Evolutionary conservation across 1,139 yeast species (phyloP).

Genomic region (Magnusiomyces fungicola): DNA sequence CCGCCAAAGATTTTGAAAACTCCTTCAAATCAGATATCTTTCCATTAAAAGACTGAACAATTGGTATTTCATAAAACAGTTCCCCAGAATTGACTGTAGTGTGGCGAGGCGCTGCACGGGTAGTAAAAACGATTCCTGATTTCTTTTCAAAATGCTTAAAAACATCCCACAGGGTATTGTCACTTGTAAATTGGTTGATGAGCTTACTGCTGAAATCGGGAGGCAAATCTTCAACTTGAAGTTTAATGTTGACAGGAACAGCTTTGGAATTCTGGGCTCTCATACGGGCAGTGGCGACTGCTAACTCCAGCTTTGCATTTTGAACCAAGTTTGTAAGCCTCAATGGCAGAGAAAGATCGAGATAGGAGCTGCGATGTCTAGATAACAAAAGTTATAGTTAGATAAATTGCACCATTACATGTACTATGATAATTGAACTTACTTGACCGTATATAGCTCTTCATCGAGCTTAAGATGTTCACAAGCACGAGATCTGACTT

Average conservation of each 20-base stretch:
- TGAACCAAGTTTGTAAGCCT: slow-evolving; percentile 25
- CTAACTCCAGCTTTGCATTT: slow-evolving; percentile 27
- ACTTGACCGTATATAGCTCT: slow-evolving; percentile 22
- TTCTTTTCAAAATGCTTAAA: slow-evolving; percentile 23
- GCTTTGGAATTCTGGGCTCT: slow-evolving; percentile 10
- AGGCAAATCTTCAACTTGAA: slow-evolving; percentile 24
- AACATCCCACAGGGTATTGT: slow-evolving; percentile 22
- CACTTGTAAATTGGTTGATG: slow-evolving; percentile 21
- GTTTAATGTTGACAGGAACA: slow-evolving; percentile 20
- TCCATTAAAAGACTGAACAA: slow-evolving; percentile 24
- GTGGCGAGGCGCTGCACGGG: slow-evolving; percentile 17
- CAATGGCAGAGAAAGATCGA: slow-evolving; percentile 25
- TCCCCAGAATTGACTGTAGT: slow-evolving; percentile 14
- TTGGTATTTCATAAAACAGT: slow-evolving; percentile 23
- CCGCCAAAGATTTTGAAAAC: slow-evolving; percentile 19
- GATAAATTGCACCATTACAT: neutral
- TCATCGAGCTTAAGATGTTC: slow-evolving; percentile 20
- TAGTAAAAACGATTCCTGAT: slow-evolving; percentile 26
- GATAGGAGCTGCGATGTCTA: slow-evolving; percentile 15
- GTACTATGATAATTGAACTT: slow-evolving; percentile 11
- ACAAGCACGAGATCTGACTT: slow-evolving; percentile 25
- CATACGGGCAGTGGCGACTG: slow-evolving; percentile 15
- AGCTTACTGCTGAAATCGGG: slow-evolving; percentile 21
- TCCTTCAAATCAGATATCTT: slow-evolving; percentile 20
- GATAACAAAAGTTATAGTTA: too few relatives aligned